phyloP scores from a whole-genome alignment of 208 protist genomes.

The Acanthamoeba royreba region DNA sequence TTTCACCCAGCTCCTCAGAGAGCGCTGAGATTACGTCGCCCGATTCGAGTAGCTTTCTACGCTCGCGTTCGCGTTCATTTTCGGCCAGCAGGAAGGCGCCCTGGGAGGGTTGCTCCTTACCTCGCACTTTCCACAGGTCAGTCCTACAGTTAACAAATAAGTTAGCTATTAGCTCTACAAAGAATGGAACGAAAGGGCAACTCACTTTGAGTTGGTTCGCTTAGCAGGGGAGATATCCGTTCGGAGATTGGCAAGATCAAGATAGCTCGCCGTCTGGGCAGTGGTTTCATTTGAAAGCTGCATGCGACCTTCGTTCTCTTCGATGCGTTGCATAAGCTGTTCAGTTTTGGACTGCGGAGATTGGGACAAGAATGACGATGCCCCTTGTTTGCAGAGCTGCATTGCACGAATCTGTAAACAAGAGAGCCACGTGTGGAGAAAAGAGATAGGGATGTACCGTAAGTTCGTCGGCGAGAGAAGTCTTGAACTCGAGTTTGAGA shows the following conservation, averaged over 20 bases:
- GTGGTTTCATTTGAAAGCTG: not conserved
- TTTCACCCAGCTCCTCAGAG: not conserved
- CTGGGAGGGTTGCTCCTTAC: not conserved
- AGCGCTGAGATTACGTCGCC: not conserved
- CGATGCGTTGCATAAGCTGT: slow-evolving; percentile 21
- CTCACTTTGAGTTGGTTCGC: not conserved
- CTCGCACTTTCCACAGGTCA: too few relatives aligned
- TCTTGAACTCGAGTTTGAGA: slow-evolving; percentile 47
- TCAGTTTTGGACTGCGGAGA: slow-evolving; percentile 35
- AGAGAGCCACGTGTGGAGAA: not conserved
- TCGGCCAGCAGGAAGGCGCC: not conserved
- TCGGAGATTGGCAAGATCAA: not conserved
- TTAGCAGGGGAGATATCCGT: not conserved
- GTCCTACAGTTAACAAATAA: too few relatives aligned
- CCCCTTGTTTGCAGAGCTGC: slow-evolving; percentile 27
- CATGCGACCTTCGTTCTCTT: not conserved
- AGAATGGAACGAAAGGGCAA: not conserved
- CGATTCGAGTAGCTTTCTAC: not conserved
- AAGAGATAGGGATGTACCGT: not conserved
- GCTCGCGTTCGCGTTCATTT: not conserved
- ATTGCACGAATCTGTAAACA: not conserved
- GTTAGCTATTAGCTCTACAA: too few relatives aligned
- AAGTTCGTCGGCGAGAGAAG: slow-evolving; percentile 55
- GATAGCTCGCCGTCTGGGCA: not conserved
- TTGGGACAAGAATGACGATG: not conserved